Evolutionary conservation across 2,329 filamentous ascomycete species (phyloP).

Genomic region (Pyrenophora teres): DNA sequence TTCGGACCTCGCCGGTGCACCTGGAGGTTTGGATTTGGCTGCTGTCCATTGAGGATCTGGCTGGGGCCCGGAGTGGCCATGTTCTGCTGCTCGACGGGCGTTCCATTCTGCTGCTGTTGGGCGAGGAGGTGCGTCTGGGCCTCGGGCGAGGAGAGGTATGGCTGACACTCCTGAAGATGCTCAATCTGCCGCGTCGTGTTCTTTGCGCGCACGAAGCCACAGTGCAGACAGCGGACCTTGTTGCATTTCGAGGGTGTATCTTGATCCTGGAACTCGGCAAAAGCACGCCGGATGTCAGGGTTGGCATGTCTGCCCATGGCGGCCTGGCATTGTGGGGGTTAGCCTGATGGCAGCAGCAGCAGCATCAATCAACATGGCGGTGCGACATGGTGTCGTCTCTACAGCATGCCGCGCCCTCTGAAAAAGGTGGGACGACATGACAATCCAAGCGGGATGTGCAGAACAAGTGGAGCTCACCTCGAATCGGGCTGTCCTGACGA

Average conservation of each 20-base stretch:
- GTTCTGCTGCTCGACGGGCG: slow-evolving; percentile 17
- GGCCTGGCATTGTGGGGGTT: slow-evolving; percentile 17
- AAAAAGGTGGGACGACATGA: not conserved
- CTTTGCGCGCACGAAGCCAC: slow-evolving; percentile 56
- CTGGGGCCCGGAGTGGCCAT: slow-evolving; percentile 27
- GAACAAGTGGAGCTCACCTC: slow-evolving; percentile 20
- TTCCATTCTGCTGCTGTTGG: slow-evolving; percentile 22
- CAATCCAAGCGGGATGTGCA: not conserved
- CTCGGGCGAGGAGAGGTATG: slow-evolving; percentile 52
- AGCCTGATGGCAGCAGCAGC: slow-evolving; percentile 14
- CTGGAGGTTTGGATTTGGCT: slow-evolving; percentile 56
- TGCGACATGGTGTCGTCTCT: not conserved
- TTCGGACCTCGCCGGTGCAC: slow-evolving; percentile 52
- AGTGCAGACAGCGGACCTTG: slow-evolving; percentile 55
- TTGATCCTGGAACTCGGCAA: slow-evolving; percentile 49
- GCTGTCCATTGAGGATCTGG: slow-evolving; percentile 52
- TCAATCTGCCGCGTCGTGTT: slow-evolving; percentile 59
- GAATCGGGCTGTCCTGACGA: slow-evolving; percentile 9
- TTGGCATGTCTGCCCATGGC: slow-evolving; percentile 47
- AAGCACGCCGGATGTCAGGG: slow-evolving; percentile 47
- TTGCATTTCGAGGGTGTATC: slow-evolving; percentile 54
- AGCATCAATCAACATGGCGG: not conserved
- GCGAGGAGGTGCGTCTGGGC: slow-evolving; percentile 45
- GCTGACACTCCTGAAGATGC: slow-evolving; percentile 53
- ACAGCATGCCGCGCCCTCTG: not conserved